Evolutionary conservation across 805 yeast genomes (phyloP).

Genomic region (Candida insectorum): DNA sequence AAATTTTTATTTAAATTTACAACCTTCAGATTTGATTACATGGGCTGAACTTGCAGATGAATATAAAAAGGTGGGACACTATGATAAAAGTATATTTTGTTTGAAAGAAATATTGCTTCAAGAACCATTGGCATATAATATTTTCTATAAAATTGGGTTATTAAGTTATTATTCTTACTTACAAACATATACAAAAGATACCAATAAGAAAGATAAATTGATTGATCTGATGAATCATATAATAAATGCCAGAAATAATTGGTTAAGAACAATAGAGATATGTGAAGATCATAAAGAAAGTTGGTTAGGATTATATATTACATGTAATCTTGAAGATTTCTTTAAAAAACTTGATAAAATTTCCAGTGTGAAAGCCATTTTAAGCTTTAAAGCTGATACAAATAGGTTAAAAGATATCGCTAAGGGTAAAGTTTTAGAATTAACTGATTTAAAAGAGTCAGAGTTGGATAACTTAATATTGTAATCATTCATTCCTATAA

Average conservation of each 20-base stretch:
- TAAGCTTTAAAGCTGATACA: slow-evolving; percentile 19
- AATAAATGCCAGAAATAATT: slow-evolving; percentile 42
- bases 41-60: slow-evolving; percentile 76
- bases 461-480: slow-evolving; percentile 6
- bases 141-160: slow-evolving; percentile 59
- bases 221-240: slow-evolving; percentile 22
- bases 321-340: slow-evolving; percentile 17
- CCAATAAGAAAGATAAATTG: slow-evolving; percentile 28
- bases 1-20: slow-evolving; percentile 51
- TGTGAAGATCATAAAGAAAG: slow-evolving; percentile 66
- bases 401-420: slow-evolving; percentile 20
- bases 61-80: slow-evolving; percentile 60
- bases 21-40: slow-evolving; percentile 71
- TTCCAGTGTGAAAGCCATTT: slow-evolving; percentile 15
- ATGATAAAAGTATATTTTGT: slow-evolving; percentile 62
- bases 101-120: slow-evolving; percentile 67
- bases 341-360: slow-evolving; percentile 16
- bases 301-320: slow-evolving; percentile 64
- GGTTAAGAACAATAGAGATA: slow-evolving; percentile 71
- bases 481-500: neutral
- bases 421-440: slow-evolving; percentile 17
- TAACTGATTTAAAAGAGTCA: slow-evolving; percentile 12
- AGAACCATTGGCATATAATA: slow-evolving; percentile 66
- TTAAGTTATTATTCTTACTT: slow-evolving; percentile 29
- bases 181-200: slow-evolving; percentile 7